Conservation (phyloP, 2,329 filamentous ascomycete species). For the Aspergillaceae sp. region DNA sequence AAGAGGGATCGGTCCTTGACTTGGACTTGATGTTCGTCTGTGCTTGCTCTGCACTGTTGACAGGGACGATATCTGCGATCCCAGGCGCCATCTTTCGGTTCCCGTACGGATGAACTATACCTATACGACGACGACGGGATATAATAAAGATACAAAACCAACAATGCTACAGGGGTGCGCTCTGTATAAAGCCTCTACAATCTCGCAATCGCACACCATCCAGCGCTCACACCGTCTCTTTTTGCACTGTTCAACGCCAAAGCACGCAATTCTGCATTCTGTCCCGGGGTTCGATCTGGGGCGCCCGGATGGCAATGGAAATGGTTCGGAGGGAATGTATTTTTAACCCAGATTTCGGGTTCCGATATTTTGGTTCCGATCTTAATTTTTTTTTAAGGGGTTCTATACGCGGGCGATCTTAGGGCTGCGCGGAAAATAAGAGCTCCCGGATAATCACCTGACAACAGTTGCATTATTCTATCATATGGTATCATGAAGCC, state of each 20-base stretch:
- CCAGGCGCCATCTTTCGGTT: background rate
- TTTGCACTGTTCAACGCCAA: slow-evolving; percentile 1
- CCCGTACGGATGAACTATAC: background rate
- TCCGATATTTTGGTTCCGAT: background rate
- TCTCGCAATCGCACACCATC: background rate
- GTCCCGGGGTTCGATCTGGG: slow-evolving; percentile 1
- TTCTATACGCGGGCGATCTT: too few relatives aligned
- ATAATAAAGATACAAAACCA: background rate
- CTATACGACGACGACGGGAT: background rate
- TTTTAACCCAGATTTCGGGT: background rate
- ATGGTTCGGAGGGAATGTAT: background rate
- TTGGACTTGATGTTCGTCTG: too few relatives aligned
- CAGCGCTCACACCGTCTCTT: background rate
- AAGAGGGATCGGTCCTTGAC: too few relatives aligned
- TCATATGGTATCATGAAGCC: slow-evolving; percentile 18
- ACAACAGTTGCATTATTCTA: background rate
- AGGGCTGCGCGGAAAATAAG: too few relatives aligned
- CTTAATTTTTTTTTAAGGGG: too few relatives aligned
- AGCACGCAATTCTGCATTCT: slow-evolving; percentile 14
- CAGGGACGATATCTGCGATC: background rate
- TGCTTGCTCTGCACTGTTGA: background rate
- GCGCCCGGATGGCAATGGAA: background rate
- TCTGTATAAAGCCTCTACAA: background rate
- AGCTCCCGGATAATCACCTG: background rate
- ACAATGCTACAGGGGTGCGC: background rate